A percentile compares a stretch with the other conserved stretches of the same genome.
Conservation (phyloP, 225 moss, liverwort and hornwort genomes). For the Physcomitrium patens region DNA sequence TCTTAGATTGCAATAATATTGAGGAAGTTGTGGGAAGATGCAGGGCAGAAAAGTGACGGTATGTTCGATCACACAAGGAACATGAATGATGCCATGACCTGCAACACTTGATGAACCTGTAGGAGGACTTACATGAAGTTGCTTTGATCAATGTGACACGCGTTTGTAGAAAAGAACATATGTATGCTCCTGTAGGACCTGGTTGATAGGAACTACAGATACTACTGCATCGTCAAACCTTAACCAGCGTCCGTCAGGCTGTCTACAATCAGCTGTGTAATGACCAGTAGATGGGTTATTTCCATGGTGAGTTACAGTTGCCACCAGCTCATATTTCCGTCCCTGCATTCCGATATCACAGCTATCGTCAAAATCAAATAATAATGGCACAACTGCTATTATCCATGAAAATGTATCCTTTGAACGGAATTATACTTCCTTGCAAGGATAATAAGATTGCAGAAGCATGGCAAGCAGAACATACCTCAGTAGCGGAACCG, state of each 20-base stretch:
- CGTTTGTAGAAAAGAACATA: slow-evolving; percentile 97
- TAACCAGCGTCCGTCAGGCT: slow-evolving; percentile 87
- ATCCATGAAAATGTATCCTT: background rate
- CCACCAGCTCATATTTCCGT: slow-evolving; percentile 91
- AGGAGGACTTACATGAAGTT: slow-evolving; percentile 37
- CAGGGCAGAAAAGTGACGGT: slow-evolving; percentile 25
- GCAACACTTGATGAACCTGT: slow-evolving; percentile 47
- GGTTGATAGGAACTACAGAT: slow-evolving; percentile 62
- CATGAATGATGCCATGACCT: slow-evolving; percentile 44
- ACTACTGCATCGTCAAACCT: slow-evolving; percentile 88
- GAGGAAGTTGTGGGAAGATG: slow-evolving; percentile 10
- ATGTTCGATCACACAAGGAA: slow-evolving; percentile 43
- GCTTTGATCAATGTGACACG: slow-evolving; percentile 54
- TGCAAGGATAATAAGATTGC: background rate
- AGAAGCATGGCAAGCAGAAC: slow-evolving; percentile 4
- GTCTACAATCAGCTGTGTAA: slow-evolving; percentile 95
- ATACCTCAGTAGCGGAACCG: slow-evolving; percentile 76
- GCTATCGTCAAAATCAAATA: background rate
- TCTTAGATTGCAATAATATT: slow-evolving; percentile 5
- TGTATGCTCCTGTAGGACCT: slow-evolving; percentile 88
- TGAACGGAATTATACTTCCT: background rate
- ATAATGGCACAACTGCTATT: background rate
- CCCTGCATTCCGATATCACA: slow-evolving; percentile 52
- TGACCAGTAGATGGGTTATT: slow-evolving; percentile 94
- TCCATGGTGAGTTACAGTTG: slow-evolving; percentile 96